phyloP scores from a whole-genome alignment of 1,284 basidiomycete genomes.

The Microbotryomycetes sp. region DNA sequence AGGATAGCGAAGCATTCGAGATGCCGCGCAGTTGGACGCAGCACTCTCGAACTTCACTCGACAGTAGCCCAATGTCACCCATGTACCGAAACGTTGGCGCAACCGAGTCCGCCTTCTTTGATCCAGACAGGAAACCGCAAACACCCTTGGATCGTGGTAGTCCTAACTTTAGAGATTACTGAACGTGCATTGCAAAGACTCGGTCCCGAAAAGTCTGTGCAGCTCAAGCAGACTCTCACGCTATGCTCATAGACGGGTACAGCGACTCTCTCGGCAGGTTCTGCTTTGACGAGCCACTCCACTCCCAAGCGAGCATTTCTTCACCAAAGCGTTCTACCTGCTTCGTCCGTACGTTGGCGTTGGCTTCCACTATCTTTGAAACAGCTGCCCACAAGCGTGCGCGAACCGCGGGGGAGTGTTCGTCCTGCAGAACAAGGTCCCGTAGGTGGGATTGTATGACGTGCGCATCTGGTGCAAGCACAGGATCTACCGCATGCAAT shows the following conservation, averaged over 20 bases:
- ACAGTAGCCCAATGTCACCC: neutral
- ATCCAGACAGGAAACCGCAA: too few species aligned
- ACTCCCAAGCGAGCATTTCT: slow-evolving; percentile 50
- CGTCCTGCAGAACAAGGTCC: slow-evolving; percentile 76
- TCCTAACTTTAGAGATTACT: too few species aligned
- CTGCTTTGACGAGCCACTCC: slow-evolving; percentile 40
- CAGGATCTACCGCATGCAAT: slow-evolving; percentile 75
- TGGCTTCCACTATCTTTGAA: slow-evolving; percentile 79
- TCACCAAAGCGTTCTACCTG: slow-evolving; percentile 79
- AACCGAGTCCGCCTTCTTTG: neutral
- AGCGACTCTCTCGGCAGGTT: too few species aligned
- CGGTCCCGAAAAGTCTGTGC: too few species aligned
- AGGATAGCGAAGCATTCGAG: slow-evolving; percentile 23
- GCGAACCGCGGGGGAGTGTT: slow-evolving; percentile 62
- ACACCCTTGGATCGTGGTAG: too few species aligned
- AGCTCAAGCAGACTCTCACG: too few species aligned
- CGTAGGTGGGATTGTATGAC: slow-evolving; percentile 83
- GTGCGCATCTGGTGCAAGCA: slow-evolving; percentile 66
- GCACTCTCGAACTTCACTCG: neutral
- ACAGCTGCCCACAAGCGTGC: slow-evolving; percentile 78
- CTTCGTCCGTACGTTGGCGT: slow-evolving; percentile 85
- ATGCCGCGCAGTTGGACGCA: slow-evolving; percentile 11
- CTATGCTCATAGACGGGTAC: too few species aligned
- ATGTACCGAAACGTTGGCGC: neutral
- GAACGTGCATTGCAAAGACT: too few species aligned